Base-by-base conservation (phyloP, 805 yeast genomes). In the Pichia insulana region DNA sequence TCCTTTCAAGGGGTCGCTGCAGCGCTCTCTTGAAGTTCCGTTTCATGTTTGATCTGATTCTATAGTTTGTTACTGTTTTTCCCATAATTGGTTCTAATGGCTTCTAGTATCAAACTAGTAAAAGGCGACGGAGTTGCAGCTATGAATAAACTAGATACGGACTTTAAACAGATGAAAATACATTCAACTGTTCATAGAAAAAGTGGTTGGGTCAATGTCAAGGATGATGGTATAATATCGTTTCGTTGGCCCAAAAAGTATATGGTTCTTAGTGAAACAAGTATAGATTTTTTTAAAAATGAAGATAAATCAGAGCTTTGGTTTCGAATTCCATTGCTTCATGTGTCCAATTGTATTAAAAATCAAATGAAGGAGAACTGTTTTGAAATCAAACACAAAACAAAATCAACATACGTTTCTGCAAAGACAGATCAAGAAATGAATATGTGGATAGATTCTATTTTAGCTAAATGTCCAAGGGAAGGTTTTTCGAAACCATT, bases 241-340 rank as follows among this genome's bases (percentile, higher is more conserved):
- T 88, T 89, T 59, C 69, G 95, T 51, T 90, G 98, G 98, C 88
- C 89, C 45, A 88, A 88, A 57, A 75, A 92, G 53, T 90, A 70
- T 61, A 67, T 90, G 65, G 83, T 85, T 6, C 67, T 90, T 38
- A 76, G 77, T 51, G 96, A 88, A 49, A 73, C 83, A 33, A 74
- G 80, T 36, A 63, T 90, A 44, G 82, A 80, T 43, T 76, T 90
- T 50, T 84, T 80, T 65, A 86, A 83, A 55, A 72, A 66, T 41
- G 96, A 86, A 46, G 62, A 59, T 35, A 55, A 56, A 55, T 68
- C 69, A 27, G 79, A 75, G 46, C 59, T 74, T 7, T 63, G 73
- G 59, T 54, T 69, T 33, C 68, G 73, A 46, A 70, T 80, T 27
- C 80, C 81, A 11, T 63, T 76, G 43, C 72, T 73, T 32, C 74